Evolutionary conservation across 352 stramenopile genomes (phyloP), one percentile per base, ranked within the genome.

Genomic region (Globisporangium cylindrosporum): DNA sequence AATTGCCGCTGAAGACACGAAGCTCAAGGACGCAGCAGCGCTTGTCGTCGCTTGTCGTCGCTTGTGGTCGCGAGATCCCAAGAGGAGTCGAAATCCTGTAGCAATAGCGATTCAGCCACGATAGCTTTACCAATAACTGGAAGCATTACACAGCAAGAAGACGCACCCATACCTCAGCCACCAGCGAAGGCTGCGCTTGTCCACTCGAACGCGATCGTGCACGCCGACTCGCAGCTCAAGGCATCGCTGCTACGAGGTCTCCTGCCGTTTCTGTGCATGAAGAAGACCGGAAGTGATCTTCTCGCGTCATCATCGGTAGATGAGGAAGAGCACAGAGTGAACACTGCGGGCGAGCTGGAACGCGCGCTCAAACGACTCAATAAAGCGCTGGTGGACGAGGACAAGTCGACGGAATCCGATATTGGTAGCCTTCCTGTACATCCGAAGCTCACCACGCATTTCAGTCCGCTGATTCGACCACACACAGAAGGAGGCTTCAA

Each of bases 201-300:
- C 34, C 53, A 38, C 53, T 59, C 53, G 24, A 59, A 22, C 18
- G 53, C 53, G 25, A 59, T 59, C 25, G 53, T 38, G 25, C 53
- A 59, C 25, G 53, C 53, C 25, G 53, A 59, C 53, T 59, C 53
- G 53, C 53, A 59, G 53, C 25, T 59, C 53, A 59, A 59, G 53
- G 53, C 53, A 27, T 59, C 53, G 12, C 24, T 59, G 53, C 15
- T 59, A 5, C 27, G 53, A 18, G 53, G 53, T 38, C 15, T 59
- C 4, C 25, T 59, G 25, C 53, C 53, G 25, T 59, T 59, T 20
- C 25, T 59, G 14, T 25, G 53, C 53, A 59, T 38, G 25, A 59
- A 41, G 5, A 32, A 59, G 53, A 24, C 25, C 9, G 34, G 34
- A 41, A 41, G 34, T 14, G 34, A 41, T 4, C 34, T 41, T 14